Evolutionary conservation across 306 rosid species (phyloP), one percentile per base, ranked within the genome.

Genomic region (Acmispon strigosus): DNA sequence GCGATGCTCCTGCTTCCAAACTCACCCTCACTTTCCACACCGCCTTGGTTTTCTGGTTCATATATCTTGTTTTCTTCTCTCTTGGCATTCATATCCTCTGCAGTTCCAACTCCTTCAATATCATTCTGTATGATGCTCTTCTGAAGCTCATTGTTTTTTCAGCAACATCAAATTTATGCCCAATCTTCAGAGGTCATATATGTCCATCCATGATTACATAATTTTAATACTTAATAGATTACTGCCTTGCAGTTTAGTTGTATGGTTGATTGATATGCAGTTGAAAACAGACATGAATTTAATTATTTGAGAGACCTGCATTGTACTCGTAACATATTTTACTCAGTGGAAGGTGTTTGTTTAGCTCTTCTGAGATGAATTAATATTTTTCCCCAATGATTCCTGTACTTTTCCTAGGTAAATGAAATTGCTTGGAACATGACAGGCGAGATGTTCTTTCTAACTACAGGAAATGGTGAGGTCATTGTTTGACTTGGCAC

Each of bases 341-440:
- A 56, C 58, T 15, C 73, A 59, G 57, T 29, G 14, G 15, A 14
- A 48, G 24, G 13, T 55, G 27, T 65, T 66, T 64, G 18, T 56
- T 44, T 48, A 18, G 29, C 16, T 76, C 51, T 62, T 29, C 43
- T 5, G 10, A 42, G 44, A 59, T 59, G 14, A 72, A 37, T 43
- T n/a, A 14, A 15, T 39, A 65, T 15, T 48, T 52, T 7, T 47
- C 3, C 72, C 53, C 75, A 14, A 37, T 66, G 36, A 70, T 32
- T 63, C 61, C 42, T 65, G 29, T 65, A 34, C 4, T 1, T 18
- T 66, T 56, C 67, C 47, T 77, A 93, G 98, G 97, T 93, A 27
- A 93, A 93, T 80, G 98, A 93, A 81, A 93, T 93, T 84, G 92
- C 98, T 41, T 90, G 98, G 98, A 90, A 89, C 84, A 90, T 87